Conservation (phyloP, 1,139 yeast species). For the Debaryomyces nepalensis region DNA sequence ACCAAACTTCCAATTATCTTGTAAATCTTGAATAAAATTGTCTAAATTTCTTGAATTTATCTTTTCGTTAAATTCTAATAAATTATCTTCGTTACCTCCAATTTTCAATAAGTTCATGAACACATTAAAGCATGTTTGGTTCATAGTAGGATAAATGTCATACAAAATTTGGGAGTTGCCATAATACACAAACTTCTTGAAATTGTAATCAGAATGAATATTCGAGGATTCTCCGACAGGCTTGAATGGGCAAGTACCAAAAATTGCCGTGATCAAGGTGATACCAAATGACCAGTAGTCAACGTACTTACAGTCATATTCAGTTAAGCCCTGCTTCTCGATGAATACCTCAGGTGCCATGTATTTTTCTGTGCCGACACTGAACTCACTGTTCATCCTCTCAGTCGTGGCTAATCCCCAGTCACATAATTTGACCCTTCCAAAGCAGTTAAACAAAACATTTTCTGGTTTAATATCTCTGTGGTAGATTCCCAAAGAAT, state of each 20-base stretch:
- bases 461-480: slow-evolving; percentile 63
- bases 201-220: slow-evolving; percentile 37
- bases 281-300: slow-evolving; percentile 51
- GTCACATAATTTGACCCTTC: slow-evolving; percentile 55
- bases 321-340: slow-evolving; percentile 23
- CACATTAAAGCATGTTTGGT: slow-evolving; percentile 37
- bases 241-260: slow-evolving; percentile 53
- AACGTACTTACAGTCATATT: slow-evolving; percentile 41
- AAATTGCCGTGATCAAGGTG: slow-evolving; percentile 50
- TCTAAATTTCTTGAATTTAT: slow-evolving; percentile 34
- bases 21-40: slow-evolving; percentile 34
- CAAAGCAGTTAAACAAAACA: slow-evolving; percentile 44
- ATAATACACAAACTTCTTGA: slow-evolving; percentile 41
- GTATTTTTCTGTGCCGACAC: slow-evolving; percentile 60
- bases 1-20: slow-evolving; percentile 35
- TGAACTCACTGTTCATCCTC: slow-evolving; percentile 44
- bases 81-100: slow-evolving; percentile 41
- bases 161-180: slow-evolving; percentile 41
- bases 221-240: slow-evolving; percentile 25
- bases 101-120: slow-evolving; percentile 40
- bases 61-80: slow-evolving; percentile 28
- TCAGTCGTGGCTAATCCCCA: slow-evolving; percentile 58
- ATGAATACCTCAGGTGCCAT: slow-evolving; percentile 58
- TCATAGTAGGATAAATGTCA: slow-evolving; percentile 50
- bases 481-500: slow-evolving; percentile 51